A percentile compares a stretch with the other conserved stretches of the same genome.
phyloP scores from a whole-genome alignment of 805 yeast genomes.

The Saturnispora sekii region DNA sequence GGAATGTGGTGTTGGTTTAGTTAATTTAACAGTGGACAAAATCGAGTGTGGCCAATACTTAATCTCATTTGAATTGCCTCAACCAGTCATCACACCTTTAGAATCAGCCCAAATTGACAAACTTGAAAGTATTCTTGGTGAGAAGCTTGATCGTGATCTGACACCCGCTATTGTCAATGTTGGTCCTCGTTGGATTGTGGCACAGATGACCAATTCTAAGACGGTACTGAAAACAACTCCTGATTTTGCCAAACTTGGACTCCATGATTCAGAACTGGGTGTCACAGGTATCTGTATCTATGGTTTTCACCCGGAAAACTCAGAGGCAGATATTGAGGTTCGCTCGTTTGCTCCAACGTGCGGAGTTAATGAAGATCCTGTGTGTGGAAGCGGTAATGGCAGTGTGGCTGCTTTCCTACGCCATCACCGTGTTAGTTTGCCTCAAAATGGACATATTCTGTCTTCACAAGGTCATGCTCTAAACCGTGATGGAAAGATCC shows the following conservation, averaged over 20 bases:
- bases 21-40: not conserved
- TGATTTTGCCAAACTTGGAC: slow-evolving; percentile 20
- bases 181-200: slow-evolving; percentile 40
- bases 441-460: not conserved
- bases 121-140: slow-evolving; percentile 1
- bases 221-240: slow-evolving; percentile 28
- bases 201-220: slow-evolving; percentile 25
- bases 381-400: slow-evolving; percentile 44
- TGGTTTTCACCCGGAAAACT: slow-evolving; percentile 22
- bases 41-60: not conserved
- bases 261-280: slow-evolving; percentile 14
- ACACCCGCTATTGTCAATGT: slow-evolving; percentile 28
- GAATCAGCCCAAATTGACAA: not conserved
- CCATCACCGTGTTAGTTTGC: not conserved
- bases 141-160: not conserved
- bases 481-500: slow-evolving; percentile 5
- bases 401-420: slow-evolving; percentile 6
- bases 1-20: slow-evolving; percentile 36
- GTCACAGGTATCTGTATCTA: slow-evolving; percentile 31
- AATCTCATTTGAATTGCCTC: slow-evolving; percentile 4
- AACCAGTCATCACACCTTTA: not conserved
- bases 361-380: slow-evolving; percentile 41
- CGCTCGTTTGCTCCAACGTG: slow-evolving; percentile 32
- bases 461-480: slow-evolving; percentile 1
- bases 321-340: slow-evolving; percentile 27